These are phyloP conservation scores for Geotrichum carabidarum DNA, from an alignment of 1,139 yeast species.

Conservation along the genomic window DNA sequence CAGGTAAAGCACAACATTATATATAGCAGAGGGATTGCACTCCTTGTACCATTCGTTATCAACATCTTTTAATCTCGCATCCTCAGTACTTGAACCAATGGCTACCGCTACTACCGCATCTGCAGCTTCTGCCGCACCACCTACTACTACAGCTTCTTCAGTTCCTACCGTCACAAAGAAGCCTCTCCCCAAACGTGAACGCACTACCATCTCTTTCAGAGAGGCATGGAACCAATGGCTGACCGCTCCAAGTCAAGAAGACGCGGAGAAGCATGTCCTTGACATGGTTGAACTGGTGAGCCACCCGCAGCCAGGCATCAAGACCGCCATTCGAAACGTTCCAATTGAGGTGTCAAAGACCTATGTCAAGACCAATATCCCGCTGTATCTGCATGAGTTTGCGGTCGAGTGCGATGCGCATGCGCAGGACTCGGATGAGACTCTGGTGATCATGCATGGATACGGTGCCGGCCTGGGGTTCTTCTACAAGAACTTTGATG, in stretches of 20 bases:
- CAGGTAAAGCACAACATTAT: too few species aligned
- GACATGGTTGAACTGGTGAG: conserved; percentile 55
- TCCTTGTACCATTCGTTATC: too few species aligned
- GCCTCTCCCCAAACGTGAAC: conserved; percentile 4
- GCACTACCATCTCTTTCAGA: conserved; percentile 27
- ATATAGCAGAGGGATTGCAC: too few species aligned
- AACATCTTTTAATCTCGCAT: too few species aligned
- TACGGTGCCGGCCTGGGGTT: conserved; percentile 82
- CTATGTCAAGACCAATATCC: conserved; percentile 48
- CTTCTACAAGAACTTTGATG: conserved; percentile 66
- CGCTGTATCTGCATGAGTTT: conserved; percentile 53
- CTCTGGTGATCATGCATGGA: conserved; percentile 69
- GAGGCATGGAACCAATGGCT: conserved; percentile 45
- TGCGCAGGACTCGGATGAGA: conserved; percentile 6
- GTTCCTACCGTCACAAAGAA: background rate
- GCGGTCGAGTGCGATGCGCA: conserved; percentile 30
- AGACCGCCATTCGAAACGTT: conserved; percentile 32
- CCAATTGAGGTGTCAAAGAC: conserved; percentile 47
- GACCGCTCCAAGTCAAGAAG: conserved; percentile 35
- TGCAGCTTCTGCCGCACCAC: background rate
- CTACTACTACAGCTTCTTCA: background rate
- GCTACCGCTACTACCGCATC: background rate
- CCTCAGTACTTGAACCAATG: background rate
- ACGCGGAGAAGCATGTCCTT: conserved; percentile 42
- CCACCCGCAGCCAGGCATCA: conserved; percentile 3